These are phyloP conservation scores for Scedosporium dehoogii DNA, from an alignment of 2,329 filamentous ascomycete species.

Conservation along the genomic window DNA sequence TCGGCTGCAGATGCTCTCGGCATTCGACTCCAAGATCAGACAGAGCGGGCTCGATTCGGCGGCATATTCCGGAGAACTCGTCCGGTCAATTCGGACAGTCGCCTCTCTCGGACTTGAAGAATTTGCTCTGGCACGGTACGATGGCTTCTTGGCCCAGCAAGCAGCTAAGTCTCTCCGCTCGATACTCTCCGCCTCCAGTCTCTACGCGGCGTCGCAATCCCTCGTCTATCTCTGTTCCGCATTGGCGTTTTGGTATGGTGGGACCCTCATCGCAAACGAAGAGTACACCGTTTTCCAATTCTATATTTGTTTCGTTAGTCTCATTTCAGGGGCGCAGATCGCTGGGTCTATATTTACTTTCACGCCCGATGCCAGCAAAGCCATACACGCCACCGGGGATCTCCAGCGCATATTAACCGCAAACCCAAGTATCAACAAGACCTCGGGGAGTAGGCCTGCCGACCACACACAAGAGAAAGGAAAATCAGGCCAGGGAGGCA, in stretches of 20 bases:
- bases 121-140: conserved; percentile 27
- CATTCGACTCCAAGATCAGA: conserved; percentile 23
- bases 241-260: conserved; percentile 25
- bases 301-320: conserved; percentile 19
- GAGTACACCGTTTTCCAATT: not conserved
- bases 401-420: too few species aligned
- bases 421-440: too few species aligned
- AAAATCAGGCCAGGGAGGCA: too few species aligned
- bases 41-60: conserved; percentile 34
- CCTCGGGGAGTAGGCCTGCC: too few species aligned
- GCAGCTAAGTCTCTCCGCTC: conserved; percentile 12
- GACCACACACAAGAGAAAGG: too few species aligned
- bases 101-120: conserved; percentile 36
- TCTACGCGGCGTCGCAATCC: conserved; percentile 18
- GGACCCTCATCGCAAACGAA: too few species aligned
- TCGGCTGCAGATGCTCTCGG: conserved; percentile 20
- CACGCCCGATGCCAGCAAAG: too few species aligned
- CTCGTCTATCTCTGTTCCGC: conserved; percentile 27
- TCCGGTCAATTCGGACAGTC: conserved; percentile 37
- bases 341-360: too few species aligned
- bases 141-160: conserved; percentile 5
- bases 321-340: too few species aligned
- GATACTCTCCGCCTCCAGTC: conserved; percentile 18
- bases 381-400: too few species aligned
- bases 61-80: conserved; percentile 37